Conservation (phyloP, 495 filamentous ascomycete species). For the Lineolata rhizophorae region DNA sequence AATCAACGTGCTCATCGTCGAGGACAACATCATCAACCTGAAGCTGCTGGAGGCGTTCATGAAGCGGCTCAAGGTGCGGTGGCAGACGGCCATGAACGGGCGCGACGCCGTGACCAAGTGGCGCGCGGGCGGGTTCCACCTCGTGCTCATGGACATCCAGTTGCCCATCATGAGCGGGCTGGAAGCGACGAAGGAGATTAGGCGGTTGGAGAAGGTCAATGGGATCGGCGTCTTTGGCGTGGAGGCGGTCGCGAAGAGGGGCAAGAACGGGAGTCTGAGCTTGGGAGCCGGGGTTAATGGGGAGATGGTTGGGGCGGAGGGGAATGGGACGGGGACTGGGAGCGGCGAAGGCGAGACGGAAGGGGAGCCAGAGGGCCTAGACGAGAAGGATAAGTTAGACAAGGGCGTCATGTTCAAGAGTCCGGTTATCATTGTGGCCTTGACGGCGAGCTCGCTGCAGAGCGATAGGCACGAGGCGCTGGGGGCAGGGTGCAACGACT, state of each 20-base stretch:
- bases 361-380: no score
- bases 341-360: constrained; percentile 10
- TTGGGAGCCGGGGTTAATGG: constrained; percentile 7
- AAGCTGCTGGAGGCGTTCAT: constrained; percentile 86
- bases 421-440: constrained; percentile 90
- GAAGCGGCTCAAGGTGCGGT: constrained; percentile 90
- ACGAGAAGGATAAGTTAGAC: constrained; percentile 43
- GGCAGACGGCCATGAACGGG: constrained; percentile 90
- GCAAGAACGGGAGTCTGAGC: no score
- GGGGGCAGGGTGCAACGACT: constrained; percentile 94
- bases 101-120: constrained; percentile 84
- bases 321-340: constrained; percentile 24
- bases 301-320: constrained; percentile 9
- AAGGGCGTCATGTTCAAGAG: constrained; percentile 66
- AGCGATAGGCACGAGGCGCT: constrained; percentile 87
- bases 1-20: constrained; percentile 93
- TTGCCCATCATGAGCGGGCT: constrained; percentile 91
- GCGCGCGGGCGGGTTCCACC: constrained; percentile 83
- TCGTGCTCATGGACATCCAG: constrained; percentile 98
- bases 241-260: not conserved
- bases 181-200: constrained; percentile 92
- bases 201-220: constrained; percentile 72
- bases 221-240: constrained; percentile 59
- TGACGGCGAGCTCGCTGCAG: constrained; percentile 83
- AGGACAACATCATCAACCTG: constrained; percentile 96